phyloP scores from a whole-genome alignment of 148 eudicot species.

The Rhododendron ferrugineum region DNA sequence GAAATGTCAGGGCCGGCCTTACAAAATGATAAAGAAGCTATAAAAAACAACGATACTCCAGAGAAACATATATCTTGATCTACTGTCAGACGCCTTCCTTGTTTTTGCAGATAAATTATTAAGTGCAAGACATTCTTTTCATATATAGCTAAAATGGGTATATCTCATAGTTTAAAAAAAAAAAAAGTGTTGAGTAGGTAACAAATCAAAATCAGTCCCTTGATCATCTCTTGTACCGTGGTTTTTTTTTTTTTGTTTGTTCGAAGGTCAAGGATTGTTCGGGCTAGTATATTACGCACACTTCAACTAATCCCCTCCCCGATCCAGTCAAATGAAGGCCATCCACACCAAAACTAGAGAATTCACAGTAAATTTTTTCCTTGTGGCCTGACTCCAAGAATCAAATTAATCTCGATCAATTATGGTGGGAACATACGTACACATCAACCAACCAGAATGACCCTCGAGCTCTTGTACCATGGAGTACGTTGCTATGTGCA shows the following conservation, averaged over 20 bases:
- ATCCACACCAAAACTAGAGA: background rate
- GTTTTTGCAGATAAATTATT: too few relatives aligned
- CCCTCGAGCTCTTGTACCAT: background rate
- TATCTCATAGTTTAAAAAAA: too few relatives aligned
- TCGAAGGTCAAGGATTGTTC: background rate
- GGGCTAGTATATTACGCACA: background rate
- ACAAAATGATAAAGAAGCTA: too few relatives aligned
- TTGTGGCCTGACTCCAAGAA: background rate
- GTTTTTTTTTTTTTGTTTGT: background rate
- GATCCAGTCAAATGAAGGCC: too few relatives aligned
- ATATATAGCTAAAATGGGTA: too few relatives aligned
- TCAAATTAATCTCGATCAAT: background rate
- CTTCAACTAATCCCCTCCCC: background rate
- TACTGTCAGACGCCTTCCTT: too few relatives aligned
- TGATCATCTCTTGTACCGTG: background rate
- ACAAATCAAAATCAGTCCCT: background rate
- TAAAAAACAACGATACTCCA: too few relatives aligned
- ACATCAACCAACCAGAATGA: background rate
- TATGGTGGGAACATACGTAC: background rate
- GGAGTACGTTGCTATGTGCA: background rate
- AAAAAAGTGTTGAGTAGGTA: background rate
- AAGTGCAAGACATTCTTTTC: too few relatives aligned
- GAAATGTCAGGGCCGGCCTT: too few relatives aligned
- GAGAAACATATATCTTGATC: too few relatives aligned
- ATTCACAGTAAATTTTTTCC: too few relatives aligned